phyloP scores from a whole-genome alignment of 2,329 filamentous ascomycete species.

The Macrophomina pseudophaseolina region DNA sequence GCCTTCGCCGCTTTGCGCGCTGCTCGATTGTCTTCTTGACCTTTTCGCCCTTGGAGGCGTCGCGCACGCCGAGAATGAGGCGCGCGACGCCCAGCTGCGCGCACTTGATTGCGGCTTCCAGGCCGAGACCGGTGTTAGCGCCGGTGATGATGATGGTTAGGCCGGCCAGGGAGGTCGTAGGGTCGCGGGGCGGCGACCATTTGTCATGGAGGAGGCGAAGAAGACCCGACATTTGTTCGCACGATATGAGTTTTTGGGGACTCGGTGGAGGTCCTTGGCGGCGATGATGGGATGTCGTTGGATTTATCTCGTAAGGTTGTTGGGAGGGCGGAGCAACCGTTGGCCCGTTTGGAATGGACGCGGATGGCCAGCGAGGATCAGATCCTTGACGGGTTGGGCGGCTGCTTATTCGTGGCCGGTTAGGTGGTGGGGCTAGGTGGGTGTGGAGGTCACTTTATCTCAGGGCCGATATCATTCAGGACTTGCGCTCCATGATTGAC shows the following conservation, averaged over 20 bases:
- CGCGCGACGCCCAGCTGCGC: slow-evolving; percentile 46
- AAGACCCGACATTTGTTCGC: slow-evolving; percentile 12
- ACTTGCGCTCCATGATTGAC: too few relatives aligned
- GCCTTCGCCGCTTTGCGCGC: neutral
- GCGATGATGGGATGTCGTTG: neutral
- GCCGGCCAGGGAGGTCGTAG: slow-evolving; percentile 37
- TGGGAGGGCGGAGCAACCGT: neutral
- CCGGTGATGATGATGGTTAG: slow-evolving; percentile 56
- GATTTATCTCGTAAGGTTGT: neutral
- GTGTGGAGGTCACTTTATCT: neutral
- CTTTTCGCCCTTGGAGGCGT: slow-evolving; percentile 48
- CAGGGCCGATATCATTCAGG: too few relatives aligned
- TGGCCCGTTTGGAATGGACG: neutral
- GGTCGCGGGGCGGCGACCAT: slow-evolving; percentile 26
- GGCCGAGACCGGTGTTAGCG: slow-evolving; percentile 54
- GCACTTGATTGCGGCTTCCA: slow-evolving; percentile 53
- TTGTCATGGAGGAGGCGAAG: slow-evolving; percentile 24
- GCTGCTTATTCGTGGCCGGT: neutral
- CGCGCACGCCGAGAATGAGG: slow-evolving; percentile 54
- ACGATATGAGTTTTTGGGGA: neutral
- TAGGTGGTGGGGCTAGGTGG: neutral
- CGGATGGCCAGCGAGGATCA: neutral
- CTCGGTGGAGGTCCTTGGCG: neutral
- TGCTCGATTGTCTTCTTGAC: slow-evolving; percentile 36
- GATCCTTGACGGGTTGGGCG: neutral